These are phyloP conservation scores for Incumbomyces delicatus DNA, from an alignment of 2,329 filamentous ascomycete species.

Conservation along the genomic window DNA sequence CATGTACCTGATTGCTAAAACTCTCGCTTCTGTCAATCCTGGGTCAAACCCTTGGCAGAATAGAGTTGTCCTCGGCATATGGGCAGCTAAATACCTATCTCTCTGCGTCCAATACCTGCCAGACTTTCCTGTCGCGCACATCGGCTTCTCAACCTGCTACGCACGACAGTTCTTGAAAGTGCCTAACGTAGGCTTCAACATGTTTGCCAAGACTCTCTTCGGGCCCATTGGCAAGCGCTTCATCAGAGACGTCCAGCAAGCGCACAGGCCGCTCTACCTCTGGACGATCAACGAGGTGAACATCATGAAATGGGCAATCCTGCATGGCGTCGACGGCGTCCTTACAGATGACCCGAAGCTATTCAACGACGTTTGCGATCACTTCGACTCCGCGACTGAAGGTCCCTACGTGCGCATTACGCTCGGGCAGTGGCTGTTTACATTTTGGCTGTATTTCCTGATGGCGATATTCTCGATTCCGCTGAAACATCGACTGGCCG, in stretches of 20 bases:
- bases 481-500: slow-evolving; percentile 3
- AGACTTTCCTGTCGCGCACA: slow-evolving; percentile 29
- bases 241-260: slow-evolving; percentile 48
- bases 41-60: slow-evolving; percentile 54
- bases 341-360: slow-evolving; percentile 72
- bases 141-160: slow-evolving; percentile 42
- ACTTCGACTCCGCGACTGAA: slow-evolving; percentile 11
- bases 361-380: slow-evolving; percentile 35
- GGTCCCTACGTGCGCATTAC: slow-evolving; percentile 10
- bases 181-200: slow-evolving; percentile 66
- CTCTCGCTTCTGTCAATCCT: slow-evolving; percentile 45
- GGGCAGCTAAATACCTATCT: slow-evolving; percentile 64
- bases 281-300: slow-evolving; percentile 81
- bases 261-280: slow-evolving; percentile 54
- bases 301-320: slow-evolving; percentile 74
- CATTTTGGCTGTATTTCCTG: slow-evolving; percentile 15
- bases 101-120: slow-evolving; percentile 47
- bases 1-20: slow-evolving; percentile 57
- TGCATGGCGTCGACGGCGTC: slow-evolving; percentile 61
- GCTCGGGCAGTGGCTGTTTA: slow-evolving; percentile 15
- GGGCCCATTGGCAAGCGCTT: slow-evolving; percentile 59
- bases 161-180: slow-evolving; percentile 60
- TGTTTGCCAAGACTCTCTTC: slow-evolving; percentile 57
- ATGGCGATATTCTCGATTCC: slow-evolving; percentile 13
- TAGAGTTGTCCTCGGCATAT: slow-evolving; percentile 70